phyloP scores from a whole-genome alignment of 345 rosid species.

The Eucalyptus cloeziana region DNA sequence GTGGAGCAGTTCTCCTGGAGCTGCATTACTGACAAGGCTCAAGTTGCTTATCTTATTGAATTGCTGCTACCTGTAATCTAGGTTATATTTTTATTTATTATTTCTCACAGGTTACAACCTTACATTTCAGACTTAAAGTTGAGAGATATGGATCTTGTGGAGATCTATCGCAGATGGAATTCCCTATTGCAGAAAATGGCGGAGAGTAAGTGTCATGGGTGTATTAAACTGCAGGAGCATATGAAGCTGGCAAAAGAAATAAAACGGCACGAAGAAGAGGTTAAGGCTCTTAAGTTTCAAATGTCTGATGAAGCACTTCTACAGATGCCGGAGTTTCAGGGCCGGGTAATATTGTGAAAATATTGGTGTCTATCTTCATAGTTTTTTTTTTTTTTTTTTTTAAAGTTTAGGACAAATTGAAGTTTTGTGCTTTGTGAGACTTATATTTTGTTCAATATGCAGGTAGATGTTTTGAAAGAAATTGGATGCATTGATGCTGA shows the following conservation, averaged over 20 bases:
- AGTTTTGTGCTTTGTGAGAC: background rate
- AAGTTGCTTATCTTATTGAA: background rate
- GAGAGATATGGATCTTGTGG: slow-evolving; percentile 54
- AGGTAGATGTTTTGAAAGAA: slow-evolving; percentile 85
- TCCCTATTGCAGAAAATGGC: slow-evolving; percentile 66
- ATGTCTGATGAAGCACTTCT: slow-evolving; percentile 87
- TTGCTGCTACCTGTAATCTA: background rate
- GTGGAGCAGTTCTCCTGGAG: background rate
- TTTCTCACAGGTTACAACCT: background rate
- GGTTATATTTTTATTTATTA: background rate
- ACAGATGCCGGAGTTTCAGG: slow-evolving; percentile 97
- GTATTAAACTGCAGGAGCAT: slow-evolving; percentile 81
- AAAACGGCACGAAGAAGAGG: slow-evolving; percentile 55
- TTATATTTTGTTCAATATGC: background rate
- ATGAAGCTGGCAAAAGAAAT: slow-evolving; percentile 58
- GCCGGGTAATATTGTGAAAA: slow-evolving; percentile 49
- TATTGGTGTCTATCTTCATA: background rate
- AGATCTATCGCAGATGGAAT: slow-evolving; percentile 49
- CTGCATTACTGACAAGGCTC: background rate
- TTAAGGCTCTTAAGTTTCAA: slow-evolving; percentile 36
- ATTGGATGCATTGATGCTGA: slow-evolving; percentile 86
- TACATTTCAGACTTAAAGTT: slow-evolving; percentile 58
- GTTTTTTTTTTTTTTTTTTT: background rate
- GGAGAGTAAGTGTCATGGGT: slow-evolving; percentile 77
- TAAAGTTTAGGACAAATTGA: background rate